Evolutionary conservation across 116 monocot species (phyloP).

Genomic region (Cymodocea nodosa): DNA sequence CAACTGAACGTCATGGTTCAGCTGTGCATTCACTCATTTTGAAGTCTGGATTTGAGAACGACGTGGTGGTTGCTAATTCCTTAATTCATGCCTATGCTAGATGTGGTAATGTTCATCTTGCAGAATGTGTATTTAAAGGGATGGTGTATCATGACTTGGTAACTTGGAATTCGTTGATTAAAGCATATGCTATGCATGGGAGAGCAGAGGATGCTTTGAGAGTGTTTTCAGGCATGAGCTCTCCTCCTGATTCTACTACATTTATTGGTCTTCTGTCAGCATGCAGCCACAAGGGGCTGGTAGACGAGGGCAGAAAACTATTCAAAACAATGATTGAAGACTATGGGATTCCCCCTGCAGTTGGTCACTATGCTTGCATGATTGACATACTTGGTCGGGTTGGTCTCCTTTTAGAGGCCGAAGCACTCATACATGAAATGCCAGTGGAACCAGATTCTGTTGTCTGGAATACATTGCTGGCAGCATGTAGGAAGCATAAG

Average conservation of each 20-base stretch:
- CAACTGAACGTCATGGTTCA: constrained; percentile 17
- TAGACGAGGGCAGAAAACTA: constrained; percentile 41
- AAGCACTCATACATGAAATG: constrained; percentile 30
- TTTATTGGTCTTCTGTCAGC: constrained; percentile 59
- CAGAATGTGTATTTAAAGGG: constrained; percentile 32
- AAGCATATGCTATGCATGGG: constrained; percentile 44
- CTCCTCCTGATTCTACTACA: constrained; percentile 54
- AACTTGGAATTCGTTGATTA: constrained; percentile 72
- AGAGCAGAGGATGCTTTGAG: constrained; percentile 19
- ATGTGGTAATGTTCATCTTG: constrained; percentile 54
- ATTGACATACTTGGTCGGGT: constrained; percentile 67
- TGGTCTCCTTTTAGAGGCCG: constrained; percentile 53
- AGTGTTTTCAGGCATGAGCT: constrained; percentile 52
- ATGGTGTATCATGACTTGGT: constrained; percentile 35
- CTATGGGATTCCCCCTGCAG: constrained; percentile 27
- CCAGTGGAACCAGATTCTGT: constrained; percentile 37
- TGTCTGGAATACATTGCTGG: constrained; percentile 60
- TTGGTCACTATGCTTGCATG: constrained; percentile 72
- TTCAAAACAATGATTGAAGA: constrained; percentile 37
- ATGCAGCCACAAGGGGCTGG: constrained; percentile 47
- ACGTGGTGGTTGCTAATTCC: constrained; percentile 32
- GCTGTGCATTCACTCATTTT: constrained; percentile 22
- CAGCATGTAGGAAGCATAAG: constrained; percentile 50
- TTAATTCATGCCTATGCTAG: constrained; percentile 80
- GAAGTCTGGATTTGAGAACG: constrained; percentile 36